Base-by-base conservation (phyloP, 192 early-diverging fungal genomes). In the Coemansia furcata region DNA sequence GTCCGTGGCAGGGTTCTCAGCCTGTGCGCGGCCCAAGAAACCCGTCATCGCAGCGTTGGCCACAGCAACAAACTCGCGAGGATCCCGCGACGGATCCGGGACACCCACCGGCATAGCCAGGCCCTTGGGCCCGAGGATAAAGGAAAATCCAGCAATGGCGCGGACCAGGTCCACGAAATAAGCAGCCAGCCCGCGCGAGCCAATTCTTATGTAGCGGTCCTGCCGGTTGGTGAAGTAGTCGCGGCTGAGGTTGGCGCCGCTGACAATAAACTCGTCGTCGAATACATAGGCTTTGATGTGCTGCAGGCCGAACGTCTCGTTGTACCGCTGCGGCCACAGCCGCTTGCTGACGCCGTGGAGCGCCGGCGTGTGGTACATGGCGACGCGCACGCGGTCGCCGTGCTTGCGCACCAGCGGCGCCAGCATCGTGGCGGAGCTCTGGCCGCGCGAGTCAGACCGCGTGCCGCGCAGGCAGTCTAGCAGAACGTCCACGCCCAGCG, bases 151-250 rank as follows among this genome's bases (percentile, higher is more conserved):
- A 10, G 82, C 78, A 2, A 97, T 85, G 0, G 85, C 71, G 6
- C 84, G 40, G 3, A 94, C 76, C 30, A 99, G 81, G 23, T 87
- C 84, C 12, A 47, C 69, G 78, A 90, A 97, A 69, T 96, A 96
- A 19, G 85, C 68, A 0, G 87, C 84, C 19, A 99, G 47, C 35
- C 60, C 60, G 3, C 75, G 66, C 33, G 88, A 74, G 0, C 80
- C 57, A 65, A 98, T 90, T 63, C 82, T 67, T 55, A 98, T 86
- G 60, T 97, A 98, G 23, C 98, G 89, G 82, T 99, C 98, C 76
- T 99, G 98, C 8, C 97, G 86, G 81, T 93, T 88, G 15, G 87
- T 89, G 84, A 99, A 99, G 74, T 99, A 99, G 70, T 99, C 95
- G 15, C 83, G 85, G 74, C 89, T 95, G 62, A 98, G 83, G 66